phyloP scores from a whole-genome alignment of 805 yeast genomes.

The Tetrapisispora iriomotensis region DNA sequence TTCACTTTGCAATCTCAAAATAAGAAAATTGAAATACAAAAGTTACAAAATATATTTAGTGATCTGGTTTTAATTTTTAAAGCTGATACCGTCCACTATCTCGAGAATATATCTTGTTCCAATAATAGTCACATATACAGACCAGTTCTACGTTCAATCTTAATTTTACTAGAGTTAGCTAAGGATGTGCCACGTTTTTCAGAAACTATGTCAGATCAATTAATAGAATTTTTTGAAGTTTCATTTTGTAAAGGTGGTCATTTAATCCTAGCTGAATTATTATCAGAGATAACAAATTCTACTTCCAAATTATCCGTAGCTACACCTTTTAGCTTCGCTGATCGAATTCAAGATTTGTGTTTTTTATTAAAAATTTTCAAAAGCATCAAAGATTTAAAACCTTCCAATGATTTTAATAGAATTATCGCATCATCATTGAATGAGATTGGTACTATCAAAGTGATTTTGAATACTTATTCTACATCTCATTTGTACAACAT shows the following conservation, averaged over 20 bases:
- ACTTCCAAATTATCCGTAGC: conserved; percentile 26
- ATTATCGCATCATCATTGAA: conserved; percentile 44
- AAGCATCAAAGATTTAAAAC: conserved; percentile 40
- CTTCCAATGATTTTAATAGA: conserved; percentile 38
- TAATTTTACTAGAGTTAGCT: conserved; percentile 39
- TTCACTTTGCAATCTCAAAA: conserved; percentile 21
- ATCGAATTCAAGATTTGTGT: conserved; percentile 54
- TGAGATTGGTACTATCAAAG: conserved; percentile 50
- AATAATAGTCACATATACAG: conserved; percentile 38
- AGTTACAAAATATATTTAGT: conserved; percentile 18
- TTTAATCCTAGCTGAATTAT: conserved; percentile 46
- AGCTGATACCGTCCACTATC: conserved; percentile 42
- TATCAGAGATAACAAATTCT: conserved; percentile 39
- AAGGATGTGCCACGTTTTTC: conserved; percentile 34
- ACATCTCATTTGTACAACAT: conserved; percentile 53
- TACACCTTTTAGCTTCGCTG: conserved; percentile 27
- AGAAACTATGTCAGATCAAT: conserved; percentile 40
- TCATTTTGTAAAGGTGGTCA: conserved; percentile 61
- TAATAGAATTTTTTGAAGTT: conserved; percentile 49
- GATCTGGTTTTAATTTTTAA: conserved; percentile 30
- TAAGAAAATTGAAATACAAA: conserved; percentile 16
- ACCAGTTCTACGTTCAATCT: conserved; percentile 50
- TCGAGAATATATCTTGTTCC: conserved; percentile 32
- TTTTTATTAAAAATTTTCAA: conserved; percentile 57
- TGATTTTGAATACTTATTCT: conserved; percentile 56